Conservation (phyloP, 306 rosid genomes). For the Fragaria vesca region DNA sequence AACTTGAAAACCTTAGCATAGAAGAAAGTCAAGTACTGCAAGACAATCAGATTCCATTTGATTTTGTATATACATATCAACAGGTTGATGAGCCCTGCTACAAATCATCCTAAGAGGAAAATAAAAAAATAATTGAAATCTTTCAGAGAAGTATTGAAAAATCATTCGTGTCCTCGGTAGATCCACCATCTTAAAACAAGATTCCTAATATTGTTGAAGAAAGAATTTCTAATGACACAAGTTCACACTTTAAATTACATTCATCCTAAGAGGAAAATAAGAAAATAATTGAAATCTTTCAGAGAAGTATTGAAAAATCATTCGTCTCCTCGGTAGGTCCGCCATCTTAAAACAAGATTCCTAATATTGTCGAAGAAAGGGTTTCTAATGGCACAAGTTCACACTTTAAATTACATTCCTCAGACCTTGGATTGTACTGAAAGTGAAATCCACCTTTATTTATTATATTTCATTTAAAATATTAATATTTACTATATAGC, state of each 20-base stretch:
- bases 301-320: not conserved
- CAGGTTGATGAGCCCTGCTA: not conserved
- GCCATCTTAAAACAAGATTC: not conserved
- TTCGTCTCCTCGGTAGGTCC: not conserved
- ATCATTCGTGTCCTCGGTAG: not conserved
- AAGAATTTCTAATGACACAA: not conserved
- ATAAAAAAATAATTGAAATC: not conserved
- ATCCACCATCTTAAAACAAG: not conserved
- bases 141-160: not conserved
- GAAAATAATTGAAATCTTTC: not conserved
- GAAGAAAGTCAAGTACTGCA: not conserved
- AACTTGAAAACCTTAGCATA: not conserved
- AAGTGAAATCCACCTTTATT: not conserved
- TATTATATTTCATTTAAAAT: not conserved
- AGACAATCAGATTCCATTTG: not conserved
- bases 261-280: not conserved
- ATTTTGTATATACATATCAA: not conserved
- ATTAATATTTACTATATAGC: slow-evolving; percentile 10
- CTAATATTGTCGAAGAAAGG: not conserved
- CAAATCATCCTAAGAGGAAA: not conserved
- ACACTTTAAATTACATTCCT: slow-evolving; percentile 5
- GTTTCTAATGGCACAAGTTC: not conserved
- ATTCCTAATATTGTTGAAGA: not conserved
- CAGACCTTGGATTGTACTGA: not conserved
- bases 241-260: slow-evolving; percentile 4